A percentile compares a stretch with the other conserved stretches of the same genome.
phyloP scores from a whole-genome alignment of 441 rosid species.

The Populus hybrid region DNA sequence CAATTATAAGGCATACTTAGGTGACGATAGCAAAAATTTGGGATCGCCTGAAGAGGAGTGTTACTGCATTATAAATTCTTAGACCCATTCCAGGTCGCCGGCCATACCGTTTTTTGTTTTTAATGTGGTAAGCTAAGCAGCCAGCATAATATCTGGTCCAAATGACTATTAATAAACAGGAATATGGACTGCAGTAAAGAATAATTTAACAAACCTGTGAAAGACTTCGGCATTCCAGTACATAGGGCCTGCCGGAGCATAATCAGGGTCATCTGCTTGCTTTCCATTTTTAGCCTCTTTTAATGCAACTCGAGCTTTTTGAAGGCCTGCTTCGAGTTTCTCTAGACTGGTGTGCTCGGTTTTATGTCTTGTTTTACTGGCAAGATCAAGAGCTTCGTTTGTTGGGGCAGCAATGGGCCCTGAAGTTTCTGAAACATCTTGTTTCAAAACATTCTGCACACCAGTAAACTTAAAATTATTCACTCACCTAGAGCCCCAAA shows the following conservation, averaged over 20 bases:
- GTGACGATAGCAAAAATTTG: too few relatives aligned
- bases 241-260: constrained; percentile 74
- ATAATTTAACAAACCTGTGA: constrained; percentile 49
- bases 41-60: too few relatives aligned
- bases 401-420: background rate
- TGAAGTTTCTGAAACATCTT: background rate
- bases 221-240: constrained; percentile 75
- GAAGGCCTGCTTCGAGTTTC: constrained; percentile 57
- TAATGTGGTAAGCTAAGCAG: too few relatives aligned
- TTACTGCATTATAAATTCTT: too few relatives aligned
- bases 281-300: constrained; percentile 47
- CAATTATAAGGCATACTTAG: too few relatives aligned
- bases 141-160: too few relatives aligned
- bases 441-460: constrained; percentile 29
- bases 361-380: constrained; percentile 7
- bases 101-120: too few relatives aligned
- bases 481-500: too few relatives aligned
- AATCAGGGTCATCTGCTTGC: constrained; percentile 52
- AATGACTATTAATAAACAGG: too few relatives aligned
- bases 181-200: background rate
- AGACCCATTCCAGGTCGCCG: too few relatives aligned
- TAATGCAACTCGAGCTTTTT: constrained; percentile 55
- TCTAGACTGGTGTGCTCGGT: constrained; percentile 34
- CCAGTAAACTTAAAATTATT: background rate
- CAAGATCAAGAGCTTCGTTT: constrained; percentile 15